Percentiles rank a stretch among this genome's conserved stretches.
Evolutionary conservation across 768 basidiomycete species (phyloP).

Genomic region (Tricholoma bakamatsutake): DNA sequence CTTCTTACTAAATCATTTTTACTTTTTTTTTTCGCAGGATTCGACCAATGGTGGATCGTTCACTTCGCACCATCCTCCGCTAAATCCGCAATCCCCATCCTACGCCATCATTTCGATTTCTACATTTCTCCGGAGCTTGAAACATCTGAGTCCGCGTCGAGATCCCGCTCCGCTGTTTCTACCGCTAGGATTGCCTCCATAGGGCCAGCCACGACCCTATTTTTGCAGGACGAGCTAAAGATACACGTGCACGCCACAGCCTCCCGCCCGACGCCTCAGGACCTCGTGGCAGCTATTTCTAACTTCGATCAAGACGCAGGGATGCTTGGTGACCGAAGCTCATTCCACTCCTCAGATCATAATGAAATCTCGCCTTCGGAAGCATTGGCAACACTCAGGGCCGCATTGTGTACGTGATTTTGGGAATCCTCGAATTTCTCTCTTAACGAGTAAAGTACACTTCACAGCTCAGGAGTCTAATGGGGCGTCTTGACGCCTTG

Average conservation of each 20-base stretch:
- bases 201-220: constrained; percentile 59
- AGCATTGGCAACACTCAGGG: no score
- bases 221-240: constrained; percentile 37
- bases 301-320: constrained; percentile 7
- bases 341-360: neutral
- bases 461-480: no score
- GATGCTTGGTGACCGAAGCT: neutral
- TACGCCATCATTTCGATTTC: constrained; percentile 38
- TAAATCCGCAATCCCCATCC: constrained; percentile 44
- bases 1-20: neutral
- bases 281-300: constrained; percentile 33
- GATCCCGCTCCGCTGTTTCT: neutral
- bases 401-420: no score
- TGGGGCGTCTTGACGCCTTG: no score
- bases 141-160: neutral
- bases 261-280: constrained; percentile 49
- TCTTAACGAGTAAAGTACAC: no score
- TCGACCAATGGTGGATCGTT: constrained; percentile 56
- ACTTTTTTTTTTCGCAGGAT: constrained; percentile 13
- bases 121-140: neutral
- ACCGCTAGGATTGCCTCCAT: constrained; percentile 50
- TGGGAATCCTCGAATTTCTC: no score
- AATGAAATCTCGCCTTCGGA: no score
- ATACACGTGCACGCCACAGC: constrained; percentile 52
- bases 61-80: constrained; percentile 75